These are phyloP conservation scores for Ustilago vetiveriae DNA, from an alignment of 1,284 basidiomycete species.

Conservation along the genomic window DNA sequence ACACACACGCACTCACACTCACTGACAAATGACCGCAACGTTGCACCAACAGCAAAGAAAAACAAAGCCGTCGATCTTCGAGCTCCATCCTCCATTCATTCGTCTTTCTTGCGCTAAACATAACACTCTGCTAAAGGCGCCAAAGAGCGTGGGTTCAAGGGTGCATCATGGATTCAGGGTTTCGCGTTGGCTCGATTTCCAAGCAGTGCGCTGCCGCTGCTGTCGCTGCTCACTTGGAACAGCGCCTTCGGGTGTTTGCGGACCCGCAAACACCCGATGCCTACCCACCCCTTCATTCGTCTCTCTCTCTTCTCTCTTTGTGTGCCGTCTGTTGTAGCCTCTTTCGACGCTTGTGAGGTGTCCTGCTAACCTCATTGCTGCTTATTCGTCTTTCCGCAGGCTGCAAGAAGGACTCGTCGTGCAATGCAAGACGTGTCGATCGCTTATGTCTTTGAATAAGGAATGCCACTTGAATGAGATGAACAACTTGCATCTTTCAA, in stretches of 20 bases:
- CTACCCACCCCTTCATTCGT: neutral
- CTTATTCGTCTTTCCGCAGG: too few relatives aligned
- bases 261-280: slow-evolving; percentile 28
- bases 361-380: too few relatives aligned
- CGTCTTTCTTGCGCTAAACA: too few relatives aligned
- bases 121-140: too few relatives aligned
- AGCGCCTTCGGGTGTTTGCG: slow-evolving; percentile 28
- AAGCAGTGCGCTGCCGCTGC: slow-evolving; percentile 16
- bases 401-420: too few relatives aligned
- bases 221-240: too few relatives aligned
- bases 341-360: too few relatives aligned
- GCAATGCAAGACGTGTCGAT: too few relatives aligned
- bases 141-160: too few relatives aligned
- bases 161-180: slow-evolving; percentile 13
- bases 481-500: too few relatives aligned
- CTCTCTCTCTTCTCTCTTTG: neutral
- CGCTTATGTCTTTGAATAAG: too few relatives aligned
- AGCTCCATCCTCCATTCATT: neutral
- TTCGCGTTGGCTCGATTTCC: neutral
- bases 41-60: neutral
- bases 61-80: slow-evolving; percentile 12
- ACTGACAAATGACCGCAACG: neutral
- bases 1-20: neutral
- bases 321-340: neutral
- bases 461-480: too few relatives aligned